A percentile compares a stretch with the other conserved stretches of the same genome.
phyloP scores from a whole-genome alignment of 1,139 yeast genomes.

The Suhomyces terraborum region DNA sequence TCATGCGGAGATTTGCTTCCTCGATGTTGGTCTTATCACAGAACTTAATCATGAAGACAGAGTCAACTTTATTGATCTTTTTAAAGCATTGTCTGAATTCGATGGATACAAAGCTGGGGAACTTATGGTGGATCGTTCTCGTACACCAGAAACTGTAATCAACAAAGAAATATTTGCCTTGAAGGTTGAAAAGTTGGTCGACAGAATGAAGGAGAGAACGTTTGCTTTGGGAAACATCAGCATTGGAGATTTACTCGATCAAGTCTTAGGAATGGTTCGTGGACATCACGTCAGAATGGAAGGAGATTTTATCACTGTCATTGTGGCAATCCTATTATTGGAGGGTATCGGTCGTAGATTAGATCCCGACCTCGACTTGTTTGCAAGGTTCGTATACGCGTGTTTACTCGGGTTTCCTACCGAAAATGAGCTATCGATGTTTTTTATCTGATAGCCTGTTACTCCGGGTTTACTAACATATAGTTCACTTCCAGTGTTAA shows the following conservation, averaged over 20 bases:
- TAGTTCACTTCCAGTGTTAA: conserved; percentile 84
- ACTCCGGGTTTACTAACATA: conserved; percentile 29
- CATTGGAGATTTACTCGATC: conserved; percentile 86
- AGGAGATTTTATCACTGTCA: conserved; percentile 91
- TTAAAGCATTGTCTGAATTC: conserved; percentile 84
- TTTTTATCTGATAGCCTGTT: conserved; percentile 6
- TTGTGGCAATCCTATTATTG: conserved; percentile 81
- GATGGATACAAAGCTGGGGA: conserved; percentile 96
- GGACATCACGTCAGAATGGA: conserved; percentile 96
- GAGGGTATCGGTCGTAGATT: conserved; percentile 96
- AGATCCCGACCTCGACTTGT: conserved; percentile 88
- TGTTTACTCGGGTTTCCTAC: conserved; percentile 61
- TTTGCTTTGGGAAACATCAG: conserved; percentile 91
- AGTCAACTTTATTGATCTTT: conserved; percentile 82
- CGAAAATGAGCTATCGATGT: conserved; percentile 26
- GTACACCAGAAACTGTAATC: conserved; percentile 90
- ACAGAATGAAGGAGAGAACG: conserved; percentile 79
- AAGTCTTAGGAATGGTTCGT: conserved; percentile 87
- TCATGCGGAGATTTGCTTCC: conserved; percentile 84
- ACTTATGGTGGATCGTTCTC: conserved; percentile 88
- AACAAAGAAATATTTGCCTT: conserved; percentile 83
- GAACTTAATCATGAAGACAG: conserved; percentile 79
- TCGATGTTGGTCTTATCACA: conserved; percentile 92
- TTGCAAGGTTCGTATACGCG: conserved; percentile 88
- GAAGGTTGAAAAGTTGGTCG: conserved; percentile 81